These are phyloP conservation scores for Priceomyces melissophilus DNA, from an alignment of 805 yeast species.

Conservation along the genomic window DNA sequence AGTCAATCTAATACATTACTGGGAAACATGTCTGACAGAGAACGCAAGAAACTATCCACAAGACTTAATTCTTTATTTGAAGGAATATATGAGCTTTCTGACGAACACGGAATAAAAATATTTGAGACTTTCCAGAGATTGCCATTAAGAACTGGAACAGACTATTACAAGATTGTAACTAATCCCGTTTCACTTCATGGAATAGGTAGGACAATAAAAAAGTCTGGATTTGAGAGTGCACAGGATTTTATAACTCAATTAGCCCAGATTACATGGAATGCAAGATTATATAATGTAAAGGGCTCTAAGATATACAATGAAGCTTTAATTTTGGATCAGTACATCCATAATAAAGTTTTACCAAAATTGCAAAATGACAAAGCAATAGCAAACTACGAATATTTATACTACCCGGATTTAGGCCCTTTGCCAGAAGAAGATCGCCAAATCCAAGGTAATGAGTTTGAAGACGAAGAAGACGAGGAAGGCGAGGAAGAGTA, in stretches of 20 bases:
- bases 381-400: conserved; percentile 28
- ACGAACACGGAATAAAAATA: conserved; percentile 42
- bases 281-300: conserved; percentile 75
- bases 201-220: conserved; percentile 57
- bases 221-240: conserved; percentile 52
- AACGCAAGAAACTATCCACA: conserved; percentile 33
- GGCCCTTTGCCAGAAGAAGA: conserved; percentile 66
- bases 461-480: conserved; percentile 26
- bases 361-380: conserved; percentile 47
- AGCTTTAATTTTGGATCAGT: conserved; percentile 59
- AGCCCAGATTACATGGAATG: conserved; percentile 87
- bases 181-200: conserved; percentile 81
- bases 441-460: conserved; percentile 13
- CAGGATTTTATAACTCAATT: conserved; percentile 73
- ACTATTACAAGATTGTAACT: conserved; percentile 74
- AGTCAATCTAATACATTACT: neutral
- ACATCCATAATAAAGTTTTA: conserved; percentile 43
- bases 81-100: conserved; percentile 37
- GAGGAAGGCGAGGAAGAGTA: conserved; percentile 16
- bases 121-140: conserved; percentile 63
- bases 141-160: conserved; percentile 70
- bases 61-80: conserved; percentile 34
- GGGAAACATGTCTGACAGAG: conserved; percentile 31
- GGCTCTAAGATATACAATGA: conserved; percentile 64
- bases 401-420: conserved; percentile 55